Conservation (phyloP, 106 monocot species). For the Narthecium ossifragum region DNA sequence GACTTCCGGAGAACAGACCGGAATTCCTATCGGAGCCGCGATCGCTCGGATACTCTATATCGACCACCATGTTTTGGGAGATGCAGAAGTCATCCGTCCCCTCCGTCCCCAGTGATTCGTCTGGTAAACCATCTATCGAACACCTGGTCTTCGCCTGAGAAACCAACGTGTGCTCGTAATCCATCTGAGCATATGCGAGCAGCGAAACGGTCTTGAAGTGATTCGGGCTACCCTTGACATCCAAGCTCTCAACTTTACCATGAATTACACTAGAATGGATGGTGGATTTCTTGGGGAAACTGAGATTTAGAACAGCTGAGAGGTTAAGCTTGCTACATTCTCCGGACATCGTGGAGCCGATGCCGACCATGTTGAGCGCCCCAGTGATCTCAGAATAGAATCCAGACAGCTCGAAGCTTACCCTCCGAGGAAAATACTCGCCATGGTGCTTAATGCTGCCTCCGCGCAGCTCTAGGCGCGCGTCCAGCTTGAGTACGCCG, state of each 20-base stretch:
- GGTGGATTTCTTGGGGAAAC: slow-evolving; percentile 29
- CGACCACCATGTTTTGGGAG: neutral
- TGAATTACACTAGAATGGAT: slow-evolving; percentile 33
- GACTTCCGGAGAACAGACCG: slow-evolving; percentile 13
- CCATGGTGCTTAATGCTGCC: too few species aligned
- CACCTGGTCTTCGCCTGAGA: too few species aligned
- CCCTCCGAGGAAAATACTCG: too few species aligned
- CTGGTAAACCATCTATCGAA: too few species aligned
- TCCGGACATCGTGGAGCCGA: neutral
- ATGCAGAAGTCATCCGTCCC: too few species aligned
- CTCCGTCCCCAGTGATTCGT: too few species aligned
- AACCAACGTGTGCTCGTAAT: too few species aligned
- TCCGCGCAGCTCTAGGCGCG: too few species aligned
- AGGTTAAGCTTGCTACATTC: slow-evolving; percentile 34
- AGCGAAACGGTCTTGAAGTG: slow-evolving; percentile 20
- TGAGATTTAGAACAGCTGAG: slow-evolving; percentile 50
- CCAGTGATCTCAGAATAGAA: too few species aligned
- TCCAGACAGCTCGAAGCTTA: too few species aligned
- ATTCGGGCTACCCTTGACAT: slow-evolving; percentile 12
- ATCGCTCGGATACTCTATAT: slow-evolving; percentile 26
- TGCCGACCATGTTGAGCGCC: slow-evolving; percentile 79
- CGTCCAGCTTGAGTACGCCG: too few species aligned
- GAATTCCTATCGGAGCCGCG: slow-evolving; percentile 31
- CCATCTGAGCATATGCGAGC: too few species aligned
- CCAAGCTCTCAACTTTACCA: slow-evolving; percentile 48